Conservation (phyloP, 1,139 yeast genomes). For the Arxiozyma telluris region DNA sequence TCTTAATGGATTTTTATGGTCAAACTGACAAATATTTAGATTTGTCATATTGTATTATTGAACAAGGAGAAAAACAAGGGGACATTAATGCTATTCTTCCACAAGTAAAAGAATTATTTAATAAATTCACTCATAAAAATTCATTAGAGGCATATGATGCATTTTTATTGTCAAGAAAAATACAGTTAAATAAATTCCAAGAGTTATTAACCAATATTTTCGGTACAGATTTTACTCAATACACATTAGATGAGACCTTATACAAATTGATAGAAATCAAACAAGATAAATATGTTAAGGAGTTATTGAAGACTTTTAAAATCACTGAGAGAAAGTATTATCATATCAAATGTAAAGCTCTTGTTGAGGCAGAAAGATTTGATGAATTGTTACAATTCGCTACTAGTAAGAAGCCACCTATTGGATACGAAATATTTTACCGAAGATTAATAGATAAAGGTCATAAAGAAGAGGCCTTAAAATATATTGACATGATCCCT, state of each 20-base stretch:
- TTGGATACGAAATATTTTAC: slow-evolving; percentile 61
- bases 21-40: slow-evolving; percentile 51
- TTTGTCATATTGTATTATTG: slow-evolving; percentile 36
- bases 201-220: slow-evolving; percentile 47
- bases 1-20: slow-evolving; percentile 45
- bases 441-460: slow-evolving; percentile 17
- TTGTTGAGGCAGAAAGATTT: slow-evolving; percentile 47
- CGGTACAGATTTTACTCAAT: slow-evolving; percentile 43
- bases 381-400: slow-evolving; percentile 49
- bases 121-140: slow-evolving; percentile 9
- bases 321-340: slow-evolving; percentile 57
- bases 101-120: slow-evolving; percentile 26
- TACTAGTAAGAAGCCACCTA: slow-evolving; percentile 50
- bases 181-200: slow-evolving; percentile 44
- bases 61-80: slow-evolving; percentile 17
- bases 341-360: slow-evolving; percentile 49
- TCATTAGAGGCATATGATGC: background rate
- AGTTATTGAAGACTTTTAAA: slow-evolving; percentile 52
- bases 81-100: slow-evolving; percentile 17
- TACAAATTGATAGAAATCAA: slow-evolving; percentile 44
- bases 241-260: slow-evolving; percentile 51
- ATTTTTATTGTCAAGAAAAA: slow-evolving; percentile 34
- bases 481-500: slow-evolving; percentile 21
- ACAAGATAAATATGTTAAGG: slow-evolving; percentile 51
- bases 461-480: slow-evolving; percentile 23